These are phyloP conservation scores for Radiomyces spectabilis DNA, from an alignment of 192 early-diverging fungal species.

Conservation along the genomic window DNA sequence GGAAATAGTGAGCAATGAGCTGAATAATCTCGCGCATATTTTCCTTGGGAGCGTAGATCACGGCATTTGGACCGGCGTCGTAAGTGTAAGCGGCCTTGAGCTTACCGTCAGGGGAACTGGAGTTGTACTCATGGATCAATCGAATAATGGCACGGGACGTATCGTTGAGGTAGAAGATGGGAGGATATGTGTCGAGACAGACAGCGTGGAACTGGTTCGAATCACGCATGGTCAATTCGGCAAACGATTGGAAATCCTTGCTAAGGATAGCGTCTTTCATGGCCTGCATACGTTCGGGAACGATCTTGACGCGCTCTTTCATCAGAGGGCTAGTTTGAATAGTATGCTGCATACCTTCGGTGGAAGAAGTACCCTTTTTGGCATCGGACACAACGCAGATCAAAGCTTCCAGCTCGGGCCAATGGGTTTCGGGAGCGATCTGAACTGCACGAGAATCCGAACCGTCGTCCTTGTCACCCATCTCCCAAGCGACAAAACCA, in stretches of 20 bases:
- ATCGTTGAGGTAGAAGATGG: slow-evolving; percentile 97
- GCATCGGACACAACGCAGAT: slow-evolving; percentile 91
- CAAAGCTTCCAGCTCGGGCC: slow-evolving; percentile 94
- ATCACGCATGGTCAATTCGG: slow-evolving; percentile 93
- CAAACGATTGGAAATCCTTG: slow-evolving; percentile 87
- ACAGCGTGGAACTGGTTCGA: slow-evolving; percentile 99
- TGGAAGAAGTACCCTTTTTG: slow-evolving; percentile 86
- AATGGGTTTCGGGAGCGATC: slow-evolving; percentile 83
- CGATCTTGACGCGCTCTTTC: slow-evolving; percentile 81
- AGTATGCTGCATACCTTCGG: slow-evolving; percentile 96
- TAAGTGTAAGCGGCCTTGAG: slow-evolving; percentile 94
- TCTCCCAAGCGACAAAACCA: slow-evolving; percentile 98
- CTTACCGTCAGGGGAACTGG: slow-evolving; percentile 26
- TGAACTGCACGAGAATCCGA: slow-evolving; percentile 85
- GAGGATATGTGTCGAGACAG: slow-evolving; percentile 97
- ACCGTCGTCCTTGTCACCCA: slow-evolving; percentile 77
- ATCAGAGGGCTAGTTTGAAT: slow-evolving; percentile 87
- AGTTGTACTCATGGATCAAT: slow-evolving; percentile 84
- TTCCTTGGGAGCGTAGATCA: slow-evolving; percentile 80
- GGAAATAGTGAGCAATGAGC: slow-evolving; percentile 83
- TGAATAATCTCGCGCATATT: slow-evolving; percentile 83
- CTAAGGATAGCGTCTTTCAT: slow-evolving; percentile 82
- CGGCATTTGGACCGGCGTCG: slow-evolving; percentile 98
- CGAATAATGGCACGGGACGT: slow-evolving; percentile 82
- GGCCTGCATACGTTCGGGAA: slow-evolving; percentile 80